Evolutionary conservation across 805 yeast genomes (phyloP), one percentile per base, ranked within the genome.

Genomic region (Yarrowia yakushimensis): DNA sequence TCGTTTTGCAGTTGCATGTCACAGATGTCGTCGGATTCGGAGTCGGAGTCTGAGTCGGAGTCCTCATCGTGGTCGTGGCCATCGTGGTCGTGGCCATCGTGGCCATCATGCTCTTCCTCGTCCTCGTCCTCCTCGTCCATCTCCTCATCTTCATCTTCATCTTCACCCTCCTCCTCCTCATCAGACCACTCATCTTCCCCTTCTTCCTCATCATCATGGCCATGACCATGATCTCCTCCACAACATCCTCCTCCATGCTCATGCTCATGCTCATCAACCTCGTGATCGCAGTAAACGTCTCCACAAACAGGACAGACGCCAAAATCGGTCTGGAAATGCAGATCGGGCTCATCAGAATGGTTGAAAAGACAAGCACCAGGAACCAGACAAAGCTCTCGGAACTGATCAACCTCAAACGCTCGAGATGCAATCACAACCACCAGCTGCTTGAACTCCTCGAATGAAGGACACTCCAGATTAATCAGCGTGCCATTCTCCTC

Each of bases 301-400:
- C 86, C 86, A 69, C 87, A 84, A 17, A 69, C 65, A 9, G 67
- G 76, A 69, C 87, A 83, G 2, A 82, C 87, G 27, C 80, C 81
- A 41, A 71, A 80, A 3, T 79, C 65, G 3, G 85, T 76, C 63
- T 83, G 87, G 69, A 90, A 89, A 72, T 85, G 86, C 10, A 85
- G 90, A 67, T 82, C 78, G 65, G 88, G 91, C 6, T 74, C 69
- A 1, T 73, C 84, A 13, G 74, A 79, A 70, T 91, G 97, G 67
- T 92, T 92, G 74, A 91, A 90, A 34, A 93, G 75, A 73, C 92
- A 97, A 0, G 97, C 97, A 15, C 91, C 89, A 0, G 97, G 97
- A 23, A 92, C 96, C 55, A 93, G 75, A 0, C 88, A 90, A 30
- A 86, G 78, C 31, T 85, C 88, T 68, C 87, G 90, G 70, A 73